phyloP scores from a whole-genome alignment of 148 eudicot genomes.

The Rhododendron henanense region DNA sequence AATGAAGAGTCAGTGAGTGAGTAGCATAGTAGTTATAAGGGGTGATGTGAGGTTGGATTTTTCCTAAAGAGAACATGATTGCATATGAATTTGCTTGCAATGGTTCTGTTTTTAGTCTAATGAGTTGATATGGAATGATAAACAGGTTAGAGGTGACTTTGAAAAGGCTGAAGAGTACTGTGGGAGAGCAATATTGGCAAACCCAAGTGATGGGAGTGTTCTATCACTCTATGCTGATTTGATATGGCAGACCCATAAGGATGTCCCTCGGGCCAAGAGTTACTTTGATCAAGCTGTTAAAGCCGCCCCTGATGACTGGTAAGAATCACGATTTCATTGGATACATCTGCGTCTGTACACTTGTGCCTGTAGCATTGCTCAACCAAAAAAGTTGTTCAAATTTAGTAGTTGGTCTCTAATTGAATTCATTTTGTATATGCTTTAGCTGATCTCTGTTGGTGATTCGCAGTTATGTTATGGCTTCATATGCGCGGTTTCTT shows the following conservation, averaged over 20 bases:
- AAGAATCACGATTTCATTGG: background rate
- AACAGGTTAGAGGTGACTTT: slow-evolving; percentile 29
- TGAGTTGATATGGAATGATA: slow-evolving; percentile 1
- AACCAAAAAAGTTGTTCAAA: background rate
- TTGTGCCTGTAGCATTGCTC: background rate
- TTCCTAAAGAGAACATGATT: background rate
- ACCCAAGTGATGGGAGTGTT: slow-evolving; percentile 37
- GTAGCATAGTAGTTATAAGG: background rate
- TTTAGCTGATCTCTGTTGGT: background rate
- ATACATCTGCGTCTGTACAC: too few species aligned
- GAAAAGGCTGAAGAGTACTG: slow-evolving; percentile 42
- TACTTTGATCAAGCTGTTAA: slow-evolving; percentile 46
- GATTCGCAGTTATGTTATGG: slow-evolving; percentile 60
- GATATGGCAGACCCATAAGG: slow-evolving; percentile 43
- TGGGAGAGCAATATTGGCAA: slow-evolving; percentile 37
- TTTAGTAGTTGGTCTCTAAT: background rate
- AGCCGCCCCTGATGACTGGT: slow-evolving; percentile 49
- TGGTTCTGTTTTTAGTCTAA: background rate
- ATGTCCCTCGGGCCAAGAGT: slow-evolving; percentile 29
- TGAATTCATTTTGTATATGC: background rate
- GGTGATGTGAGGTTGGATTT: background rate
- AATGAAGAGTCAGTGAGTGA: background rate
- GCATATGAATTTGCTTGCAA: background rate
- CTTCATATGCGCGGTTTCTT: slow-evolving; percentile 74
- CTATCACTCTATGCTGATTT: slow-evolving; percentile 42